phyloP scores from a whole-genome alignment of 2,329 filamentous ascomycete genomes.

The Cercospora zeae-maydis region DNA sequence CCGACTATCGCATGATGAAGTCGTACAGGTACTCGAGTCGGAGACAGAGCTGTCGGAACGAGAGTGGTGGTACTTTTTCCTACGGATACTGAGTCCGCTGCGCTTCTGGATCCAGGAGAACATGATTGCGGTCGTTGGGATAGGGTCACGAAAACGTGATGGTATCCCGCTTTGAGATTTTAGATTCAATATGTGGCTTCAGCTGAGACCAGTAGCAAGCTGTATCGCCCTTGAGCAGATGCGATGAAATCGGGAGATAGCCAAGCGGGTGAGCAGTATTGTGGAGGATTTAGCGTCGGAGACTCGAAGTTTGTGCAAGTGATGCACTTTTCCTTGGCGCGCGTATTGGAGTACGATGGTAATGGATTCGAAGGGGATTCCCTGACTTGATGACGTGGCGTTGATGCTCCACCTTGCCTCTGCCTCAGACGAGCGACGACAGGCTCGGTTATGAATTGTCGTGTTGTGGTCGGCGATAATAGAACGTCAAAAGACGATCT shows the following conservation, averaged over 20 bases:
- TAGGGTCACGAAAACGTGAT: not conserved
- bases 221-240: slow-evolving; percentile 6
- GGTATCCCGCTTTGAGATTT: not conserved
- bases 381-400: not conserved
- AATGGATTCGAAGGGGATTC: not conserved
- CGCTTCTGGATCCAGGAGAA: slow-evolving; percentile 8
- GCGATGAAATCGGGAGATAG: slow-evolving; percentile 6
- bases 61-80: slow-evolving; percentile 6
- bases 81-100: slow-evolving; percentile 5
- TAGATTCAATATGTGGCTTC: not conserved
- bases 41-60: slow-evolving; percentile 3
- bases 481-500: slow-evolving; percentile 3
- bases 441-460: not conserved
- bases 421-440: not conserved
- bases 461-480: not conserved
- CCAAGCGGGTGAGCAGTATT: slow-evolving; percentile 10
- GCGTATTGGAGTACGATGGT: not conserved
- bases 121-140: not conserved
- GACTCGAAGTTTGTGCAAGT: not conserved
- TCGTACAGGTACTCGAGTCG: slow-evolving; percentile 5
- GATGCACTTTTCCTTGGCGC: slow-evolving; percentile 3
- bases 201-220: not conserved
- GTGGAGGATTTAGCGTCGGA: not conserved
- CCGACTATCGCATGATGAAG: slow-evolving; percentile 5
- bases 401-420: not conserved